phyloP scores from a whole-genome alignment of 2,329 filamentous ascomycete species.

The Aspergillus sp. region DNA sequence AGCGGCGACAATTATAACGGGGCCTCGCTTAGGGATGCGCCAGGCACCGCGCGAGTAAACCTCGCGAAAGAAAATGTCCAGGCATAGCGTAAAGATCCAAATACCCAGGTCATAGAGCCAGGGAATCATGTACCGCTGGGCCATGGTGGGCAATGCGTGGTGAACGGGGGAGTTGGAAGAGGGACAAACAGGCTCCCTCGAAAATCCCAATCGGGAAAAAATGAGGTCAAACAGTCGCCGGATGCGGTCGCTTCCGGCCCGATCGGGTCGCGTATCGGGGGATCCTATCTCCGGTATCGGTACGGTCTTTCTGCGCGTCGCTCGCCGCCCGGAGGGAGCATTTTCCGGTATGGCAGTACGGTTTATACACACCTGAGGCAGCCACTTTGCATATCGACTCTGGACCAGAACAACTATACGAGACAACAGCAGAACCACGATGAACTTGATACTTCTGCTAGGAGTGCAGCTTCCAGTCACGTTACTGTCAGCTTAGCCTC shows the following conservation, averaged over 20 bases:
- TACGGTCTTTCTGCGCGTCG: not conserved
- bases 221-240: not conserved
- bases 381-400: too few relatives aligned
- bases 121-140: constrained; percentile 33
- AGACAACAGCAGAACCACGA: too few relatives aligned
- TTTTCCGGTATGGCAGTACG: not conserved
- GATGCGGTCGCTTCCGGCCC: not conserved
- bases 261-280: not conserved
- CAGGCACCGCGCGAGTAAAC: constrained; percentile 95
- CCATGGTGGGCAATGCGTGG: not conserved
- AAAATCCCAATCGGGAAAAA: not conserved
- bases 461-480: too few relatives aligned
- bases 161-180: too few relatives aligned
- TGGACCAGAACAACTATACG: too few relatives aligned
- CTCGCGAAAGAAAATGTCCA: constrained; percentile 97
- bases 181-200: not conserved
- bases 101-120: constrained; percentile 53
- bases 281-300: not conserved
- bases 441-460: too few relatives aligned
- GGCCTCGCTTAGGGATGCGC: constrained; percentile 85
- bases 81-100: constrained; percentile 62
- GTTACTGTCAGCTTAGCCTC: accelerated
- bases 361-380: not conserved
- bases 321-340: too few relatives aligned
- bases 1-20: constrained; percentile 92